Base-by-base conservation (phyloP, 208 protist species). In the Trypanosomatidae sp. region DNA sequence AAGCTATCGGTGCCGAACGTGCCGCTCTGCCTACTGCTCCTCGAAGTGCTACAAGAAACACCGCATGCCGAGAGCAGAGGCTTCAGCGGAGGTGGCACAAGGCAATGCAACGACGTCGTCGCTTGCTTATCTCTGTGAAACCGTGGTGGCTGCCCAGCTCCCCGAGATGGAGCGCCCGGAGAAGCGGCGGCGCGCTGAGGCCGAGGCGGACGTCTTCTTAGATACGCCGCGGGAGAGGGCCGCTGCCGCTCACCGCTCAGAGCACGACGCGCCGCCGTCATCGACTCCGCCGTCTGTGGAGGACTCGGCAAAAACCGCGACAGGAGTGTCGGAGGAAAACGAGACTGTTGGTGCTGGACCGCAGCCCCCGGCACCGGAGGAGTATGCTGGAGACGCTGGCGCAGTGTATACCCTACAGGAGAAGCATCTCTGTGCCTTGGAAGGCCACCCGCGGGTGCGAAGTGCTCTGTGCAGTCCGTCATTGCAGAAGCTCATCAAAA, bases 21-120 rank as follows among this genome's bases (percentile, higher is more conserved):
- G 91, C 79, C 71, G 69, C 13, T 73, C 68, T 12, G 58, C 79
- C n/a, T 95, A 93, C 81, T 95, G 91, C 73, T 84, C 76, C 33
- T 71, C 82, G 10, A 44, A 68, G 33, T 95, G 88, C 71, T 86
- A 77, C 77, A 93, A 90, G 69, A 30, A 30, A 3, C 87, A 95
- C 66, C 83, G 83, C 53, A 44, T 56, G 66, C 15, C 64, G n/a
- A 60, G 64, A 36, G 74, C 73, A 13, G 73, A 78, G 41, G 62
- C 53, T 25, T 8, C 25, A 12, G 53, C 65, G 10, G 55, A 64
- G 25, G 71, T 50, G 19, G 71, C 52, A 52, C 28, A 56, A 9
- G 41, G 10, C 0, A 55, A 17, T 3, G 41, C 28, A n/a, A 43
- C 10, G 10, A 22, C 62, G 8, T 46, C 56, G 7, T 50, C 58